Conservation (phyloP, 2,329 filamentous ascomycete species). For the Hypoxylon rubiginosum region DNA sequence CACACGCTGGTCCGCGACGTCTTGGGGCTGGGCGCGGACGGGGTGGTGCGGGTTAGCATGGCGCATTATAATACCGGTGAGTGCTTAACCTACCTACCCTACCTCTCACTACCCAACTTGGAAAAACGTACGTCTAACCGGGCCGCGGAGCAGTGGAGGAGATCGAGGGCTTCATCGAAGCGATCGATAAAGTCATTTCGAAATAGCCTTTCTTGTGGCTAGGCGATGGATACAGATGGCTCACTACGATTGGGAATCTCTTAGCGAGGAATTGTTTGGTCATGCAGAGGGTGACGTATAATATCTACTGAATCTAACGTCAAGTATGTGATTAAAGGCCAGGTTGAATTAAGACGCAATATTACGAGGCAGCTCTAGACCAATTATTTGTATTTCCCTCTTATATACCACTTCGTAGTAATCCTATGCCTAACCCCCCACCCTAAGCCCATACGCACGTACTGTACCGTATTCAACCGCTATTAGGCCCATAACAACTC, state of each 20-base stretch:
- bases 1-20: slow-evolving; percentile 72
- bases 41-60: slow-evolving; percentile 77
- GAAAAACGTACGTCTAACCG: neutral
- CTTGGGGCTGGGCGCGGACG: slow-evolving; percentile 69
- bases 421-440: neutral
- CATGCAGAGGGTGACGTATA: no score
- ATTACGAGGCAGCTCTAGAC: neutral
- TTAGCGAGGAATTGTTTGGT: neutral
- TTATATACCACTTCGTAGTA: neutral
- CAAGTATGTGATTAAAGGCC: neutral
- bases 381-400: neutral
- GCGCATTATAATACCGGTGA: slow-evolving; percentile 79
- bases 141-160: slow-evolving; percentile 64
- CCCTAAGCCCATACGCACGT: neutral
- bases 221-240: neutral
- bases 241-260: neutral
- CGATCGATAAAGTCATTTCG: slow-evolving; percentile 64
- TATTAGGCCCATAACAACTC: neutral
- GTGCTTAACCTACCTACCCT: slow-evolving; percentile 37
- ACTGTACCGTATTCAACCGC: no score
- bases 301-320: neutral
- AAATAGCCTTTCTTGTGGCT: slow-evolving; percentile 35
- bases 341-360: neutral
- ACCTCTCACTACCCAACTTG: neutral
- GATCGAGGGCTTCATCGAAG: slow-evolving; percentile 64